phyloP scores from a whole-genome alignment of 441 rosid genomes.

The Macaranga tanarius region DNA sequence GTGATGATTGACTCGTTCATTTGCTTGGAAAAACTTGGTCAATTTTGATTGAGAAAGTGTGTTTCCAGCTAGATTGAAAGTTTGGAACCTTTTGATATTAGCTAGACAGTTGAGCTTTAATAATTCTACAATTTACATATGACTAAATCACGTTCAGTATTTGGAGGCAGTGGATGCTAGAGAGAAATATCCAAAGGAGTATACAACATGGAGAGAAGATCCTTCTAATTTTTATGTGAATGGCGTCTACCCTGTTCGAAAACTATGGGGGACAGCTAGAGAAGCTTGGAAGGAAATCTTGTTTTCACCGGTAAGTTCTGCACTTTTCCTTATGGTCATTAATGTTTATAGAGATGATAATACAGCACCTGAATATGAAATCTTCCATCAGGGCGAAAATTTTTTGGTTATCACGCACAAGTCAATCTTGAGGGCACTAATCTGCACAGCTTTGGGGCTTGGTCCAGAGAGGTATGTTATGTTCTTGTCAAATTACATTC shows the following conservation, averaged over 20 bases:
- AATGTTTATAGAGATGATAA: conserved; percentile 9
- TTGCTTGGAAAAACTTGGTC: background rate
- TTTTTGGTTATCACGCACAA: conserved; percentile 60
- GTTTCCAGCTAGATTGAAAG: background rate
- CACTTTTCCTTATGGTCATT: background rate
- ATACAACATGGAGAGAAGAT: conserved; percentile 56
- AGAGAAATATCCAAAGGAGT: conserved; percentile 53
- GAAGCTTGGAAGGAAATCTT: conserved; percentile 69
- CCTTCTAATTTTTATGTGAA: conserved; percentile 56
- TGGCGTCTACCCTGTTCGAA: conserved; percentile 55
- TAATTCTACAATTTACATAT: conserved; percentile 17
- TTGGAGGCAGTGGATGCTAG: conserved; percentile 72
- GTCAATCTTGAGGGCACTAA: conserved; percentile 58
- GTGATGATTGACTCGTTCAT: background rate
- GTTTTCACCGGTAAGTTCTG: conserved; percentile 43
- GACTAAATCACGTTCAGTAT: conserved; percentile 51
- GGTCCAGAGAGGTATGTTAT: conserved; percentile 51
- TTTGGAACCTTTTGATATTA: conserved; percentile 8
- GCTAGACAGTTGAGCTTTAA: conserved; percentile 13
- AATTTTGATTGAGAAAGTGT: background rate
- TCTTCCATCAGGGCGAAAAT: conserved; percentile 42
- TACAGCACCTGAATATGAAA: background rate
- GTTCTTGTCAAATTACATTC: background rate
- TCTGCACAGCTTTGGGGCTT: conserved; percentile 66
- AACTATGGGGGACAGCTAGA: conserved; percentile 55